Percentiles rank a stretch among this genome's conserved stretches.
These are phyloP conservation scores for Sugiyamaella boreocaroliniensis DNA, from an alignment of 805 yeast species.

Conservation along the genomic window DNA sequence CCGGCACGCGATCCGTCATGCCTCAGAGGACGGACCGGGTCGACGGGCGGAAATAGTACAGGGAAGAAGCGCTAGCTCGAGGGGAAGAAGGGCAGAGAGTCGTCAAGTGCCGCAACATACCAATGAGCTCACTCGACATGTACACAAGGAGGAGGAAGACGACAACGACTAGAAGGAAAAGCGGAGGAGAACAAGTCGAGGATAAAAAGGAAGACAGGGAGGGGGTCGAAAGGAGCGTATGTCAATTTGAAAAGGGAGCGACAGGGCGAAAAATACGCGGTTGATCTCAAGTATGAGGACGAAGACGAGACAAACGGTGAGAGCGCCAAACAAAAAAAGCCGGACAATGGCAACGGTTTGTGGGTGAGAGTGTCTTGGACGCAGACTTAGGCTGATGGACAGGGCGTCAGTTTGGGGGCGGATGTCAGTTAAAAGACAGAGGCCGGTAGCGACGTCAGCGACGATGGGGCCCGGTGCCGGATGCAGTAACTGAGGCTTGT, in stretches of 20 bases:
- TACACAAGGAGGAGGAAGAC: background rate
- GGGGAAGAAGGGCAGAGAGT: background rate
- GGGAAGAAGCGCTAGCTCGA: background rate
- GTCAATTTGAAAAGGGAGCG: background rate
- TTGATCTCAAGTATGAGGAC: background rate
- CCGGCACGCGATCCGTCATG: conserved; percentile 14
- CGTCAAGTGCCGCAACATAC: background rate
- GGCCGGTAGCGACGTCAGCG: background rate
- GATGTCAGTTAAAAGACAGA: background rate
- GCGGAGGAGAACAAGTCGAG: background rate
- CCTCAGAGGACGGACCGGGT: conserved; percentile 2
- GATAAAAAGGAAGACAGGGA: background rate
- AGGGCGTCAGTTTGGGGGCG: background rate
- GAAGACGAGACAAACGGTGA: background rate
- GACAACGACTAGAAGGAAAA: background rate
- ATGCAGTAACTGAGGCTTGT: background rate
- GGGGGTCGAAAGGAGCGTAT: too few species aligned
- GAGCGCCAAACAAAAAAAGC: background rate
- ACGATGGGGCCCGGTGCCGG: background rate
- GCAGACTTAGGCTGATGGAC: background rate
- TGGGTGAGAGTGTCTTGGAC: background rate
- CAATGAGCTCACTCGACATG: background rate
- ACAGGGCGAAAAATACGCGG: background rate
- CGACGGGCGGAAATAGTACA: background rate
- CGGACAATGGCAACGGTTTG: background rate